Evolutionary conservation across 1,284 basidiomycete genomes (phyloP).

Genomic region (Cutaneotrichosporon mucoides): DNA sequence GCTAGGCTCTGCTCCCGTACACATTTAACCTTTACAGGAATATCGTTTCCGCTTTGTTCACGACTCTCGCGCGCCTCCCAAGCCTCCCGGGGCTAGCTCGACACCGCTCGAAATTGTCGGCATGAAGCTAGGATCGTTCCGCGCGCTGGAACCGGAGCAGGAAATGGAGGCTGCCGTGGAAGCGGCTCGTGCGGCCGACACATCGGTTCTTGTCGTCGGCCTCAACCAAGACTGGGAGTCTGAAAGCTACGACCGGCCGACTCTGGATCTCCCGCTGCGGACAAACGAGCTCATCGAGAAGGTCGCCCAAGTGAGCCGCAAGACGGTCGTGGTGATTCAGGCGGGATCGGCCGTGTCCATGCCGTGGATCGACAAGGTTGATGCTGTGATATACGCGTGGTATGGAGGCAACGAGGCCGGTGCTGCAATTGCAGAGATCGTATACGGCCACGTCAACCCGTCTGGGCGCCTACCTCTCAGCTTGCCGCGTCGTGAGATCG

Average conservation of each 20-base stretch:
- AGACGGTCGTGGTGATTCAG: slow-evolving; percentile 73
- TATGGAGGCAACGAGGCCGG: slow-evolving; percentile 80
- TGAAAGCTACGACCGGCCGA: slow-evolving; percentile 47
- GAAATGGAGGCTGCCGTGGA: slow-evolving; percentile 59
- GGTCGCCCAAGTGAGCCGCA: slow-evolving; percentile 62
- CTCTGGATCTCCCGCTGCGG: slow-evolving; percentile 48
- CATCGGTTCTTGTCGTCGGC: slow-evolving; percentile 60
- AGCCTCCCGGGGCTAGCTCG: slow-evolving; percentile 53
- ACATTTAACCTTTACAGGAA: too few relatives aligned
- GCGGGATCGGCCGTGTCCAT: slow-evolving; percentile 65
- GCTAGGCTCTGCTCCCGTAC: too few relatives aligned
- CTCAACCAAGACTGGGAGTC: slow-evolving; percentile 55
- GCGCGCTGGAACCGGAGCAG: slow-evolving; percentile 56
- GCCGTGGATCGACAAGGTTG: slow-evolving; percentile 66
- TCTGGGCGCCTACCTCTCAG: slow-evolving; percentile 71
- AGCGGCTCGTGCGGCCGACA: slow-evolving; percentile 58
- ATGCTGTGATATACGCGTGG: slow-evolving; percentile 69
- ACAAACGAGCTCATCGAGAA: slow-evolving; percentile 63
- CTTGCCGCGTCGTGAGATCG: slow-evolving; percentile 66
- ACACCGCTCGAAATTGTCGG: slow-evolving; percentile 60
- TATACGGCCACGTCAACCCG: slow-evolving; percentile 72
- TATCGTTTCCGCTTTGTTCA: slow-evolving; percentile 19
- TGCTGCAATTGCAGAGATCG: slow-evolving; percentile 69
- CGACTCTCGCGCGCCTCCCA: slow-evolving; percentile 46
- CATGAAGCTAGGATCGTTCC: slow-evolving; percentile 40